A percentile compares a stretch with the other conserved stretches of the same genome.
phyloP scores from a whole-genome alignment of 257 asterid species.

The Scutellaria minor region DNA sequence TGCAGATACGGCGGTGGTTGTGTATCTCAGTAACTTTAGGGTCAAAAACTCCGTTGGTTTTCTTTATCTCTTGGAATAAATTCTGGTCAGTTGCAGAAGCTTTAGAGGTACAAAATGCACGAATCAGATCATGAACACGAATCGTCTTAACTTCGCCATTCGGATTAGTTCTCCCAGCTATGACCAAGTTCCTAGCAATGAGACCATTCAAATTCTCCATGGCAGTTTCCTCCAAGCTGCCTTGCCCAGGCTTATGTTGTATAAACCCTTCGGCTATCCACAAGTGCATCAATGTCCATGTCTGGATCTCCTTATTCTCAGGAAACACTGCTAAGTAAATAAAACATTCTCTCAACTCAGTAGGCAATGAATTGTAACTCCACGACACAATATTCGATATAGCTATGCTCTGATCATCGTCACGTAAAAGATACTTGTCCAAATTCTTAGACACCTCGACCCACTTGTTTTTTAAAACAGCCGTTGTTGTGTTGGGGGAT shows the following conservation, averaged over 20 bases:
- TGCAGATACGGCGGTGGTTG: constrained; percentile 48
- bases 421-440: not conserved
- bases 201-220: constrained; percentile 44
- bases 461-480: constrained; percentile 21
- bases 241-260: not conserved
- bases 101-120: constrained; percentile 44
- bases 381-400: constrained; percentile 36
- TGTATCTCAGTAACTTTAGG: constrained; percentile 29
- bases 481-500: not conserved
- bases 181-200: constrained; percentile 50
- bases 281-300: constrained; percentile 40
- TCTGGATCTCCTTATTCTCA: constrained; percentile 41
- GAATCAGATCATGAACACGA: constrained; percentile 53
- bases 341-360: constrained; percentile 49
- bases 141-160: constrained; percentile 51
- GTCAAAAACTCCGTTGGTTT: constrained; percentile 18
- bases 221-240: constrained; percentile 48
- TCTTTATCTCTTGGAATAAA: constrained; percentile 44
- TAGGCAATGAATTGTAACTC: constrained; percentile 54
- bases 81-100: constrained; percentile 31
- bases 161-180: constrained; percentile 36
- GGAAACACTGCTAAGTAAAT: constrained; percentile 55
- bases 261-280: constrained; percentile 67
- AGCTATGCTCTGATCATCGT: not conserved
- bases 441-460: constrained; percentile 15